Conservation (phyloP, 2,329 filamentous ascomycete species). For the Arachnomyces sp. region DNA sequence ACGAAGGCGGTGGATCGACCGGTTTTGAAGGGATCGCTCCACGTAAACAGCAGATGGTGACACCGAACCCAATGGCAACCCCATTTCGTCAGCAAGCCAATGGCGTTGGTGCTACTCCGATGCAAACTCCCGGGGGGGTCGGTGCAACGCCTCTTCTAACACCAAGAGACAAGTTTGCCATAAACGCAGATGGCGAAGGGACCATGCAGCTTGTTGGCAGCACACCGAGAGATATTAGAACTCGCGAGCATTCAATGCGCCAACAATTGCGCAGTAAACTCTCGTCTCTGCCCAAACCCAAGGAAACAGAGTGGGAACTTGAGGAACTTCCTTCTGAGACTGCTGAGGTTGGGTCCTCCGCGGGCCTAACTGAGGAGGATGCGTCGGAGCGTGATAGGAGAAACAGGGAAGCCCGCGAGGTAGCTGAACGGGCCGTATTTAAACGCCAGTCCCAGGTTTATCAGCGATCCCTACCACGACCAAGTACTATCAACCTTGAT, state of each 20-base stretch:
- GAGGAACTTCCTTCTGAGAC: constrained; percentile 76
- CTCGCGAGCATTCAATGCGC: constrained; percentile 60
- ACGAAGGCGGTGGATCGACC: constrained; percentile 72
- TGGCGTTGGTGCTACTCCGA: constrained; percentile 59
- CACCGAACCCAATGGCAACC: constrained; percentile 91
- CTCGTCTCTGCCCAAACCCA: constrained; percentile 81
- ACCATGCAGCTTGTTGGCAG: constrained; percentile 59
- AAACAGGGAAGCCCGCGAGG: constrained; percentile 54
- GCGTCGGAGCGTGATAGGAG: constrained; percentile 68
- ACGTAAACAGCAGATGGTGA: constrained; percentile 71
- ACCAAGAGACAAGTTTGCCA: constrained; percentile 74
- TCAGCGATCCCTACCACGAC: constrained; percentile 72
- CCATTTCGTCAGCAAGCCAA: constrained; percentile 60
- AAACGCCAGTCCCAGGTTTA: constrained; percentile 84
- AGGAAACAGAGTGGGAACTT: constrained; percentile 88
- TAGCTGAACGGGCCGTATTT: constrained; percentile 60
- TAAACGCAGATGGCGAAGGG: constrained; percentile 61
- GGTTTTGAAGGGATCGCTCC: constrained; percentile 82
- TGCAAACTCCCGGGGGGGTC: constrained; percentile 49
- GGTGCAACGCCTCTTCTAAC: constrained; percentile 81
- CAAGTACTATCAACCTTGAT: constrained; percentile 61
- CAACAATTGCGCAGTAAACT: constrained; percentile 56
- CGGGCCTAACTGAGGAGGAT: constrained; percentile 55
- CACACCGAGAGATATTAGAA: constrained; percentile 67
- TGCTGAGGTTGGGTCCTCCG: constrained; percentile 45